Conservation (phyloP, 129 eudicot species). For the Smallanthus sonchifolius region DNA sequence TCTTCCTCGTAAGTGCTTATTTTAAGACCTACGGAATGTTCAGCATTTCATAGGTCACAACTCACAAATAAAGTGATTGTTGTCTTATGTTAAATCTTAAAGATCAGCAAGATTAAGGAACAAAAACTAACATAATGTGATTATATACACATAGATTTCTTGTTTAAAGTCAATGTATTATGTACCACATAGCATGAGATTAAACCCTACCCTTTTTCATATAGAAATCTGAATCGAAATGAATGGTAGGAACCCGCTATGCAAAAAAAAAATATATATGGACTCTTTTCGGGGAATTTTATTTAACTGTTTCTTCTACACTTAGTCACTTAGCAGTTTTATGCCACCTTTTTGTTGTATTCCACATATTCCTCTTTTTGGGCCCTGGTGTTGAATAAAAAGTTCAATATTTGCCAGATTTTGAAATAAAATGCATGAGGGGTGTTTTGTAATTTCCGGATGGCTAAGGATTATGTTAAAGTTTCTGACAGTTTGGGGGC, state of each 20-base stretch:
- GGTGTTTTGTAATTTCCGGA: neutral
- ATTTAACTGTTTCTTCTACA: neutral
- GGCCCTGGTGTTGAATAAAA: neutral
- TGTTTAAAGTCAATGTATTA: neutral
- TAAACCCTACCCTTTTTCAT: neutral
- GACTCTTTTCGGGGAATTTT: neutral
- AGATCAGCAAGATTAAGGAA: neutral
- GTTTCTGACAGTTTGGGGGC: neutral
- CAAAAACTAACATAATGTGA: neutral
- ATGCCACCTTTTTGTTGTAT: neutral
- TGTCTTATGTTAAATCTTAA: neutral
- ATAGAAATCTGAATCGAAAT: neutral
- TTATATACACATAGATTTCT: neutral
- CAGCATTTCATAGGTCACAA: too few species aligned
- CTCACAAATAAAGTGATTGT: too few species aligned
- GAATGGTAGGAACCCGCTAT: too few species aligned
- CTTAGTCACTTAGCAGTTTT: neutral
- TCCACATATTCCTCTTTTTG: neutral
- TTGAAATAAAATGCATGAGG: neutral
- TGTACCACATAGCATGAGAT: neutral
- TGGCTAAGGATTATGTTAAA: neutral
- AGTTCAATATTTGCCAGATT: neutral
- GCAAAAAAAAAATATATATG: neutral
- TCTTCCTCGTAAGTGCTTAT: too few species aligned
- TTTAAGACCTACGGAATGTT: too few species aligned